Conservation (phyloP, 306 rosid genomes). For the Oemleria cerasiformis region DNA sequence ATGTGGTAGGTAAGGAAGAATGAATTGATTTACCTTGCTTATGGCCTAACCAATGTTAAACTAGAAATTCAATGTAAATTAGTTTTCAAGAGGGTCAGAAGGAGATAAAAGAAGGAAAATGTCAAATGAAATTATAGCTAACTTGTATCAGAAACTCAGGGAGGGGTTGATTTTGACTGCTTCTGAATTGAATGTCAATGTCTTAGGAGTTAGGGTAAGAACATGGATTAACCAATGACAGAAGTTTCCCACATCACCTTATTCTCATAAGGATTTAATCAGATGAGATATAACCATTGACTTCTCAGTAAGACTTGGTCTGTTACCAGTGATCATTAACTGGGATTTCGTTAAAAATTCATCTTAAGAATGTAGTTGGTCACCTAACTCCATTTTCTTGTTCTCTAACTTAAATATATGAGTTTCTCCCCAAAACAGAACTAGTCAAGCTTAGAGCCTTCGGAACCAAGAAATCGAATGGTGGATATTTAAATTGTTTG, state of each 20-base stretch:
- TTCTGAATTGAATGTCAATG: background rate
- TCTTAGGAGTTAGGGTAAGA: background rate
- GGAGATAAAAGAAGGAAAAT: constrained; percentile 1
- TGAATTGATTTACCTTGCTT: background rate
- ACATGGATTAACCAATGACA: background rate
- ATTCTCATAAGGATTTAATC: background rate
- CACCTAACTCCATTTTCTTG: background rate
- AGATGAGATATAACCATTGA: background rate
- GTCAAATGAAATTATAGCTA: background rate
- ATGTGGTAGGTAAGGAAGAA: too few species aligned
- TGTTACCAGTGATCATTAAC: background rate
- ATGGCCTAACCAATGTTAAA: background rate
- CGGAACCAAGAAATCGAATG: background rate
- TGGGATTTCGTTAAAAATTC: background rate
- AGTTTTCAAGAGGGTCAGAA: background rate
- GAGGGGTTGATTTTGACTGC: background rate
- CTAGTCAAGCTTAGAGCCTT: background rate
- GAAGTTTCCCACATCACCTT: background rate
- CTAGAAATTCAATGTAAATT: background rate
- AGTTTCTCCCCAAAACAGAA: too few species aligned
- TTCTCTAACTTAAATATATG: background rate
- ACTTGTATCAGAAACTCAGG: background rate
- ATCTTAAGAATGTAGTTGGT: background rate
- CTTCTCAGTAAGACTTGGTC: background rate
- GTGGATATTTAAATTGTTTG: background rate